Evolutionary conservation across 352 stramenopile genomes (phyloP).

Genomic region (Phytopythium ostracodes): DNA sequence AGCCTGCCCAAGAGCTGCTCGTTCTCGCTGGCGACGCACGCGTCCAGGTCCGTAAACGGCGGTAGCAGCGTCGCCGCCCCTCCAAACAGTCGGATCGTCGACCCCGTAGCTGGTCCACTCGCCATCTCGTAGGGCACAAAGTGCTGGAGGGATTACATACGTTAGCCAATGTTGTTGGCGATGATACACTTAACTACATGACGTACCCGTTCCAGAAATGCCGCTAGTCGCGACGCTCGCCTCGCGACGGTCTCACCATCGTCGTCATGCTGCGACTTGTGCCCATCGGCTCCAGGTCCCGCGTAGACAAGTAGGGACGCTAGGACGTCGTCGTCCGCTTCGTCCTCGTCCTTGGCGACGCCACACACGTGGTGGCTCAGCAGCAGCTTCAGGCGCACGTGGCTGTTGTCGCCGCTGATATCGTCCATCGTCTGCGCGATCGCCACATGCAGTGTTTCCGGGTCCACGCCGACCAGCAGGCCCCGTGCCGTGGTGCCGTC

Average conservation of each 20-base stretch:
- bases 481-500: slow-evolving; percentile 34
- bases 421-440: slow-evolving; percentile 17
- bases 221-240: neutral
- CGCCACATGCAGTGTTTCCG: slow-evolving; percentile 47
- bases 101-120: neutral
- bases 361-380: slow-evolving; percentile 22
- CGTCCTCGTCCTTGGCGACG: slow-evolving; percentile 14
- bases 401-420: neutral
- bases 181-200: too few species aligned
- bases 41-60: slow-evolving; percentile 26
- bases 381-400: slow-evolving; percentile 31
- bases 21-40: slow-evolving; percentile 31
- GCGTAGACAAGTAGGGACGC: slow-evolving; percentile 5
- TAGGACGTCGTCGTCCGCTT: slow-evolving; percentile 13
- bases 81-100: slow-evolving; percentile 26
- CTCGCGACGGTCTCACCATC: neutral
- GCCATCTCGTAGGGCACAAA: neutral
- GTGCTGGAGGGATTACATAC: neutral
- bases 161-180: too few species aligned
- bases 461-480: slow-evolving; percentile 54
- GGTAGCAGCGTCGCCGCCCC: slow-evolving; percentile 35
- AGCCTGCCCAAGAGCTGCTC: slow-evolving; percentile 45
- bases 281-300: neutral
- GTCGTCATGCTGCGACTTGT: neutral
- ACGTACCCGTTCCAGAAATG: neutral